These are phyloP conservation scores for Beauveria sp. DNA, from an alignment of 2,329 filamentous ascomycete genomes.

Conservation along the genomic window DNA sequence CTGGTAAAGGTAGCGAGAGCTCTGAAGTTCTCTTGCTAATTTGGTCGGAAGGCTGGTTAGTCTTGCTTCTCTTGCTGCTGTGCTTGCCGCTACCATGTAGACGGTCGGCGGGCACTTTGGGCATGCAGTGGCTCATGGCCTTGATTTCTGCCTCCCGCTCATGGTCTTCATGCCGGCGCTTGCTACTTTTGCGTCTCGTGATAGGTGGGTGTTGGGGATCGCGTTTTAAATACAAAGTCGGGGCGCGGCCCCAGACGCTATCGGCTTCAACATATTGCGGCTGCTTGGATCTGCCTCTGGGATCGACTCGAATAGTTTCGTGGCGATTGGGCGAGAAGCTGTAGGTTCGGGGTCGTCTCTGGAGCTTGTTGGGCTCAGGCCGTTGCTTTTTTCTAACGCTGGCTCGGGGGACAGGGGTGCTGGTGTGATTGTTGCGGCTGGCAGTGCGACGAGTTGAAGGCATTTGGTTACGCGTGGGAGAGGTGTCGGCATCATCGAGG, in stretches of 20 bases:
- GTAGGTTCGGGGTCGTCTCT: constrained; percentile 43
- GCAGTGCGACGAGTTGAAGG: background rate
- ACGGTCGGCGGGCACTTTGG: constrained; percentile 49
- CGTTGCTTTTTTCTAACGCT: constrained; percentile 34
- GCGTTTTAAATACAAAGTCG: constrained; percentile 54
- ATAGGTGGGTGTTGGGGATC: constrained; percentile 43
- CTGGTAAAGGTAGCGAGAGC: constrained; percentile 64
- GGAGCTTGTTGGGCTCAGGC: constrained; percentile 39
- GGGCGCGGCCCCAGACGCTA: constrained; percentile 25
- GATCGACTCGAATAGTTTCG: constrained; percentile 42
- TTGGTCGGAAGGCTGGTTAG: constrained; percentile 39
- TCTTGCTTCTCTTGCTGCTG: constrained; percentile 59
- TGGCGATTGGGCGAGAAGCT: constrained; percentile 56
- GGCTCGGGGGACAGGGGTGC: constrained; percentile 19
- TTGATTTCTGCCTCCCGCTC: constrained; percentile 82
- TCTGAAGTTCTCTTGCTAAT: constrained; percentile 60
- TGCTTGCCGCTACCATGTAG: constrained; percentile 44
- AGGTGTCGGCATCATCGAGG: constrained; percentile 39
- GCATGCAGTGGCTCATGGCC: constrained; percentile 66
- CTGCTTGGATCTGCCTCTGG: constrained; percentile 16
- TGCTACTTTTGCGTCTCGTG: constrained; percentile 65
- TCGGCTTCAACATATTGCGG: constrained; percentile 11
- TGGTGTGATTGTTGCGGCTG: constrained; percentile 25
- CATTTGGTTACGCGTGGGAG: constrained; percentile 11
- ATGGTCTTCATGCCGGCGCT: constrained; percentile 66